phyloP scores from a whole-genome alignment of 768 basidiomycete species.

The Kwoniella bestiolae region DNA sequence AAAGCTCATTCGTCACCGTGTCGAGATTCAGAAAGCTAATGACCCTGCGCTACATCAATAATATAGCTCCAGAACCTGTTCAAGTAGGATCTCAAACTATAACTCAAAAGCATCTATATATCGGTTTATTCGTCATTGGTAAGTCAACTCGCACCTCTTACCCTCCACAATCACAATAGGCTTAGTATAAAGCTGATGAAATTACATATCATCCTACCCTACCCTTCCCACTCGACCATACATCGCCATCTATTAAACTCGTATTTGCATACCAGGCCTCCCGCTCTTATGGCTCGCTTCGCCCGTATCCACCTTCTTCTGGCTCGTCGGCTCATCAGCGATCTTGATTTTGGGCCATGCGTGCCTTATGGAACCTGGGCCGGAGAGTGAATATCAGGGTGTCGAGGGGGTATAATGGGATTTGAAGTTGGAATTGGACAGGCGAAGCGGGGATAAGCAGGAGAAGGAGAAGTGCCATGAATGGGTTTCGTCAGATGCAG shows the following conservation, averaged over 20 bases:
- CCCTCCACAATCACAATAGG: too few species aligned
- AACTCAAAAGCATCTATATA: conserved; percentile 88
- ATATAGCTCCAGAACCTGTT: conserved; percentile 76
- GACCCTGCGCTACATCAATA: not conserved
- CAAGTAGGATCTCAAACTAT: conserved; percentile 79
- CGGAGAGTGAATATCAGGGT: conserved; percentile 86
- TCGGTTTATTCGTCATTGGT: conserved; percentile 77
- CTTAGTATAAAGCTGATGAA: not conserved
- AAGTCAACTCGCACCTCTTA: conserved; percentile 23
- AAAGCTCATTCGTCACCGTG: too few species aligned
- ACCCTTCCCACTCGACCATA: too few species aligned
- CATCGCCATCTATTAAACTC: too few species aligned
- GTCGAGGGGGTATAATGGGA: conserved; percentile 62
- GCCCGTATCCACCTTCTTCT: conserved; percentile 76
- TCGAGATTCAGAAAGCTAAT: too few species aligned
- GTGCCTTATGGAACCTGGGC: conserved; percentile 85
- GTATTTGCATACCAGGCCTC: conserved; percentile 63
- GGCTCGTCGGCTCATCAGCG: conserved; percentile 85
- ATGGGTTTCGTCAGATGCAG: too few species aligned
- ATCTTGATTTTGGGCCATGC: conserved; percentile 87
- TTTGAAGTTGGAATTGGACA: not conserved
- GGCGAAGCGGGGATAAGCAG: not conserved
- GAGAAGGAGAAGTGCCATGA: not conserved
- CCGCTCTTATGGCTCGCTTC: conserved; percentile 74
- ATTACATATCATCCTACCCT: too few species aligned